Base-by-base conservation (phyloP, 768 basidiomycete genomes). In the Panellus pusillus region DNA sequence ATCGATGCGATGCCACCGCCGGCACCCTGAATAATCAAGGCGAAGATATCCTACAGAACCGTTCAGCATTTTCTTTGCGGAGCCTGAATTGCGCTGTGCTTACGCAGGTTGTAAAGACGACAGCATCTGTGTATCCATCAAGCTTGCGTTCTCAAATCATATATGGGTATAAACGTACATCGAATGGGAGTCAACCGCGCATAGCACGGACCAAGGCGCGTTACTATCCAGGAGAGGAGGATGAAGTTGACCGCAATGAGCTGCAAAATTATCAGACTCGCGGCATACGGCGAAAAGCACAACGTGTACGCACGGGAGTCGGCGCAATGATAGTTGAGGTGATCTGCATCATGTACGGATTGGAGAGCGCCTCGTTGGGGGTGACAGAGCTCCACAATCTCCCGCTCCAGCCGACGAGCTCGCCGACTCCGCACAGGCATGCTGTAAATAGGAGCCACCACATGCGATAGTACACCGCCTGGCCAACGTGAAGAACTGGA, bases 221-320 rank as follows among this genome's bases (percentile, higher is more conserved):
- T 44, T 12, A 82, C 75, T 44, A 83, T 72, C 11, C 67, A 64
- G 1, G 77, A 77, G 28, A 83, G 71, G 27, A 82, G 75, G 31
- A 82, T 65, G 57, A 84, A 85, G 56, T 76, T 79, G 9, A 73
- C 83, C 0, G 83, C 84, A 3, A 84, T 65, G 7, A 84, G 68
- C 32, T 35, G 14, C 3, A 24, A 14, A 35, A 3, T 35, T 14
- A 35, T 35, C 11, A 11, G 32, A 35, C n/a, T n/a, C n/a, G 32
- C 32, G 32, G 8, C 11, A 8, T 35, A 4, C 32, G 32, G 9
- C 3, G 14, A 35, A 35, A 7, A 35, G 32, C 3, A 35, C 9
- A 14, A 35, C 3, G 3, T 4, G 32, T 35, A 35, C 32, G 32
- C 7, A 35, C 32, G 0, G 81, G 81, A 0, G 82, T 84, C 1